Percentiles rank a stretch among this genome's conserved stretches.
phyloP scores from a whole-genome alignment of 805 yeast species.

The Wickerhamomyces strasburgensis region DNA sequence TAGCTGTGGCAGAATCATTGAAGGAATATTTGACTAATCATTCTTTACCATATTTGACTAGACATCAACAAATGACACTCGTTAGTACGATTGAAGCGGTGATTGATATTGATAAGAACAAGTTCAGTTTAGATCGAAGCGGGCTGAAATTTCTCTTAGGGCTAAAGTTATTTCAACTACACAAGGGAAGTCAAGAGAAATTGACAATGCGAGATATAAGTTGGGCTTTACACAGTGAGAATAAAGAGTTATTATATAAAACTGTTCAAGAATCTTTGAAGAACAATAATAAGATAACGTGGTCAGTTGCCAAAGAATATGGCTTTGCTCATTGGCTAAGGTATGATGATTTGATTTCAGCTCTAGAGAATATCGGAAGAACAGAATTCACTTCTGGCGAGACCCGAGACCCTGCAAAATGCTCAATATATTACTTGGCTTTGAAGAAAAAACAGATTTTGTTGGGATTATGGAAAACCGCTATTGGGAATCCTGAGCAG shows the following conservation, averaged over 20 bases:
- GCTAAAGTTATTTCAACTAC: conserved; percentile 57
- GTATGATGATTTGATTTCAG: conserved; percentile 37
- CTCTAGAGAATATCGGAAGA: conserved; percentile 67
- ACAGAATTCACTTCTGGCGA: conserved; percentile 57
- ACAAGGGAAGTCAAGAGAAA: conserved; percentile 42
- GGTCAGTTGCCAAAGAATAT: conserved; percentile 55
- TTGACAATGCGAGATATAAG: conserved; percentile 75
- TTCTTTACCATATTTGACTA: conserved; percentile 73
- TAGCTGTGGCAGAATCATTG: conserved; percentile 41
- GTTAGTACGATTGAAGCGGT: conserved; percentile 64
- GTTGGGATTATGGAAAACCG: conserved; percentile 77
- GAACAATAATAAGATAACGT: conserved; percentile 40
- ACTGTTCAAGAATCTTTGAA: conserved; percentile 40
- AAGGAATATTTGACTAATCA: conserved; percentile 56
- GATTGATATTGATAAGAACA: conserved; percentile 44
- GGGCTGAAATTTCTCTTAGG: conserved; percentile 73
- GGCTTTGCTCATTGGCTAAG: conserved; percentile 73
- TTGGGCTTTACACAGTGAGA: conserved; percentile 85
- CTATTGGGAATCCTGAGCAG: conserved; percentile 72
- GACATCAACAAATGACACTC: conserved; percentile 88
- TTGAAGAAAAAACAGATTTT: conserved; percentile 71
- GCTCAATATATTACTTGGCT: conserved; percentile 75
- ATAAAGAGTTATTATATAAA: conserved; percentile 60
- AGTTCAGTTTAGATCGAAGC: conserved; percentile 35
- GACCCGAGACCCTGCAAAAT: conserved; percentile 64